Conservation (phyloP, 2,329 filamentous ascomycete genomes). For the Sarocladium strictum region DNA sequence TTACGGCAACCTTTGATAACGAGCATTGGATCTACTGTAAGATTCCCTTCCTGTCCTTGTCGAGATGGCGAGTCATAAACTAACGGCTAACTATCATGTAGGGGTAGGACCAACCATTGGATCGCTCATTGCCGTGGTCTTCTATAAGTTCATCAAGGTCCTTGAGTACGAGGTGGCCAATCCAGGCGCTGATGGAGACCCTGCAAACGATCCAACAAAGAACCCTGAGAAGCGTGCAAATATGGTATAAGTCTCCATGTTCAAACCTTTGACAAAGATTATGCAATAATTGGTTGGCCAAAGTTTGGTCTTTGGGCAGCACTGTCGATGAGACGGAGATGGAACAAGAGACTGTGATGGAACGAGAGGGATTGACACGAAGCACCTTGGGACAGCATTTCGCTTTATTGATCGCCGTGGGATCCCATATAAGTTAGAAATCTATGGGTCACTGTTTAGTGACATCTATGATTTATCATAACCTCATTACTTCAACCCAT, state of each 20-base stretch:
- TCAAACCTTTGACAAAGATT: no score
- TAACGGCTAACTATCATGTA: slow-evolving; percentile 3
- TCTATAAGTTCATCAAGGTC: slow-evolving; percentile 35
- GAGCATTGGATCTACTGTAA: slow-evolving; percentile 44
- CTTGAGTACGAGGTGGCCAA: slow-evolving; percentile 40
- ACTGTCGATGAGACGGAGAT: no score
- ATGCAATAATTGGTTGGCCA: no score
- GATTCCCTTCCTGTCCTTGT: slow-evolving; percentile 1
- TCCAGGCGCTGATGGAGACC: slow-evolving; percentile 39
- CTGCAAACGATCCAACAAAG: slow-evolving; percentile 35
- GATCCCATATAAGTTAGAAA: no score
- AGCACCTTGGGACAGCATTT: no score
- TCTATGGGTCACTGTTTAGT: neutral
- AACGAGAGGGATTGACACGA: no score
- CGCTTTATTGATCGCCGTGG: no score
- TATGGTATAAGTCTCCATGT: no score
- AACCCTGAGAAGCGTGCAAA: slow-evolving; percentile 36
- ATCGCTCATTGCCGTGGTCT: slow-evolving; percentile 27
- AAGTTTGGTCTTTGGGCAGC: no score
- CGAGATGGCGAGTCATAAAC: neutral
- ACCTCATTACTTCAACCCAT: neutral
- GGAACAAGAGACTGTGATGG: no score
- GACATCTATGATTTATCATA: neutral
- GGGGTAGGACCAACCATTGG: slow-evolving; percentile 29
- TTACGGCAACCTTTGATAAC: slow-evolving; percentile 31